Conservation (phyloP, 140 eudicot species). For the Stevia rebaudiana region DNA sequence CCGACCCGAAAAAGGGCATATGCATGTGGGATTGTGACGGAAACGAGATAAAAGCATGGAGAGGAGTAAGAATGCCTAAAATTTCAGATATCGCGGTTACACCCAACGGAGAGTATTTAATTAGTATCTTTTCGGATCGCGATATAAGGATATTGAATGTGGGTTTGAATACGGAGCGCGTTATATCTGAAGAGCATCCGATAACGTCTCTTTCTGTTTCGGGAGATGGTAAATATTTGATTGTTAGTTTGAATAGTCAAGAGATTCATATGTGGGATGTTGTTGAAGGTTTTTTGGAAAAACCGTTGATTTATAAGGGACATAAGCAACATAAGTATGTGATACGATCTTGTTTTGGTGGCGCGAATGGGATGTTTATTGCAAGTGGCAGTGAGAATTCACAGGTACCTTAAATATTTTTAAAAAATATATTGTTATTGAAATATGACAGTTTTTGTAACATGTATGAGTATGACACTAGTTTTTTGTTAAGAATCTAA, state of each 20-base stretch:
- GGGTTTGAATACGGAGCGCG: conserved; percentile 56
- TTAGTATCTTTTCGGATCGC: conserved; percentile 58
- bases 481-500: not conserved
- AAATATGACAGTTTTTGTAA: not conserved
- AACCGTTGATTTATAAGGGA: conserved; percentile 61
- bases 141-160: conserved; percentile 66
- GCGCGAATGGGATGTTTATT: conserved; percentile 59
- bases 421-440: not conserved
- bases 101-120: conserved; percentile 69
- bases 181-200: conserved; percentile 63
- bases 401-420: conserved; percentile 42
- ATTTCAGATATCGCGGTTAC: conserved; percentile 78
- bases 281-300: conserved; percentile 50
- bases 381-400: conserved; percentile 93
- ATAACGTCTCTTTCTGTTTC: conserved; percentile 80
- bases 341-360: conserved; percentile 93
- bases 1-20: conserved; percentile 76
- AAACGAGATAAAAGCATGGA: conserved; percentile 78
- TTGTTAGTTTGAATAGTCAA: conserved; percentile 77
- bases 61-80: conserved; percentile 82
- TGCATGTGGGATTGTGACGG: conserved; percentile 92
- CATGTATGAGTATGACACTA: not conserved
- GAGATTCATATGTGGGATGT: conserved; percentile 97
- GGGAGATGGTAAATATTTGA: conserved; percentile 55
- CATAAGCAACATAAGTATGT: conserved; percentile 78